These are phyloP conservation scores for Stentor roeselii DNA, from an alignment of 73 alveolate genomes.

Conservation along the genomic window DNA sequence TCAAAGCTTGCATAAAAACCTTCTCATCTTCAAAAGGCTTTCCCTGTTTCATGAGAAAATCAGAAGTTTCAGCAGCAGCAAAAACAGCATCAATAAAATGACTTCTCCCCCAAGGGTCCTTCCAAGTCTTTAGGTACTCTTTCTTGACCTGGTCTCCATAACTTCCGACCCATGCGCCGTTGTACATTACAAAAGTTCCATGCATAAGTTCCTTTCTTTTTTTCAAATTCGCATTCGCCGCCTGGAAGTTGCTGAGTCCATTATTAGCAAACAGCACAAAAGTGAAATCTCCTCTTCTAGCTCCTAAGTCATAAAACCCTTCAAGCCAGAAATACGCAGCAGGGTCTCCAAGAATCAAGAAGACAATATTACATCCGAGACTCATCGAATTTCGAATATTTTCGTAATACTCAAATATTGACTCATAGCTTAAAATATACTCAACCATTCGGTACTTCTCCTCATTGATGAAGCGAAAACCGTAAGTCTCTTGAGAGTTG, in stretches of 20 bases:
- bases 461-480: neutral
- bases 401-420: neutral
- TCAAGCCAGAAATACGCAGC: neutral
- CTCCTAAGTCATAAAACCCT: slow-evolving; percentile 17
- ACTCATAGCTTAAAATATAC: neutral
- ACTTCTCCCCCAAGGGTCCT: too few species aligned
- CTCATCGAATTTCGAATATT: neutral
- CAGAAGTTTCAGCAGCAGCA: neutral
- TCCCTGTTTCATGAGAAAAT: neutral
- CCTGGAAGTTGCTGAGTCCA: too few species aligned
- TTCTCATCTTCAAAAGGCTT: neutral
- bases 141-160: neutral
- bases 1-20: neutral
- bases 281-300: slow-evolving; percentile 19
- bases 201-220: neutral
- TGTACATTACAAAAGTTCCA: neutral
- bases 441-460: neutral
- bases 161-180: neutral
- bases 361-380: neutral
- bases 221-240: neutral
- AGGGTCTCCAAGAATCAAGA: neutral
- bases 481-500: neutral
- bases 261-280: too few species aligned
- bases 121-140: too few species aligned
- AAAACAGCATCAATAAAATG: neutral